Conservation (phyloP, 805 yeast species). For the Starmera amethionina region DNA sequence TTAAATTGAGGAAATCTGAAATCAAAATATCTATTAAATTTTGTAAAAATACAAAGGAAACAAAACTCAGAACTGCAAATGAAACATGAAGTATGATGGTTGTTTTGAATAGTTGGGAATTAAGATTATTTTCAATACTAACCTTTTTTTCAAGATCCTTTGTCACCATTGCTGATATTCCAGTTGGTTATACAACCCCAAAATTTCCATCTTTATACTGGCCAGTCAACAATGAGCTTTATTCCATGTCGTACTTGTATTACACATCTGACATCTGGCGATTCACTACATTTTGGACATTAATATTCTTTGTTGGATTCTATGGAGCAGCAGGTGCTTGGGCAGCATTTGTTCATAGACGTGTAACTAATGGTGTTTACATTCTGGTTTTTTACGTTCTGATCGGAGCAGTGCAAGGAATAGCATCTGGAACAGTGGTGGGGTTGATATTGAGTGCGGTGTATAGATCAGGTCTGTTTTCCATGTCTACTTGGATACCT, state of each 20-base stretch:
- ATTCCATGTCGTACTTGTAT: conserved; percentile 48
- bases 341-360: conserved; percentile 44
- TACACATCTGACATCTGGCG: conserved; percentile 66
- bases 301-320: conserved; percentile 55
- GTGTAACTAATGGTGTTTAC: conserved; percentile 27
- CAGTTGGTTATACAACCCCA: conserved; percentile 78
- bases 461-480: conserved; percentile 69
- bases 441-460: conserved; percentile 70
- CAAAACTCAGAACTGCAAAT: too few species aligned
- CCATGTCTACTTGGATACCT: conserved; percentile 95
- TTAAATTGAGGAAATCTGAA: too few species aligned
- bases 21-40: too few species aligned
- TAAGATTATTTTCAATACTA: too few species aligned
- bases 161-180: conserved; percentile 43
- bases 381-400: conserved; percentile 38
- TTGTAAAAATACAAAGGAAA: too few species aligned
- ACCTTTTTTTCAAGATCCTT: conserved; percentile 18
- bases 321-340: conserved; percentile 56
- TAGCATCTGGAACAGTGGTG: conserved; percentile 62
- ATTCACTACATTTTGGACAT: conserved; percentile 75
- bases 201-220: conserved; percentile 71
- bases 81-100: too few species aligned
- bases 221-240: conserved; percentile 40
- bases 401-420: conserved; percentile 54
- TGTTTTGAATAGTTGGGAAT: too few species aligned